Conservation (phyloP, 2,329 filamentous ascomycete genomes). For the Zymoseptoria brevis region DNA sequence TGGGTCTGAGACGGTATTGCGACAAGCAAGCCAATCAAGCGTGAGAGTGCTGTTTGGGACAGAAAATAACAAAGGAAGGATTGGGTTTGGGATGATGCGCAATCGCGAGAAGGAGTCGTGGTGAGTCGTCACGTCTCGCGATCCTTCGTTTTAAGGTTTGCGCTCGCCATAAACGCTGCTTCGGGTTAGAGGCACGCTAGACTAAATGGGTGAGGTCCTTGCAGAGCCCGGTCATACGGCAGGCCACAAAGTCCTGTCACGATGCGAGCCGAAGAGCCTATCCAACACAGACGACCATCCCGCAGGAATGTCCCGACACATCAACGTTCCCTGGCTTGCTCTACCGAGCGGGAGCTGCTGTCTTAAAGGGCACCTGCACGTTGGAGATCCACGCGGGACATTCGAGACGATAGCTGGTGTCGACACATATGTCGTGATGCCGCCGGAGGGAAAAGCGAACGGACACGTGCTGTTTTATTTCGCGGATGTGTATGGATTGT, state of each 20-base stretch:
- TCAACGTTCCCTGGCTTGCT: slow-evolving; percentile 1
- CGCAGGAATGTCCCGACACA: background rate
- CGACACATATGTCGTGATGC: slow-evolving; percentile 17
- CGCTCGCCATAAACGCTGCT: no score
- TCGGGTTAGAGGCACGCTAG: no score
- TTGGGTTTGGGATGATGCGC: background rate
- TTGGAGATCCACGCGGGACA: slow-evolving; percentile 12
- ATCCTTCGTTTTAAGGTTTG: no score
- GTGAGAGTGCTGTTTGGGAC: background rate
- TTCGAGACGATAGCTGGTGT: slow-evolving; percentile 15
- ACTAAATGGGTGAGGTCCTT: no score
- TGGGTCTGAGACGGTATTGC: no score
- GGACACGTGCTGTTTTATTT: slow-evolving; percentile 19
- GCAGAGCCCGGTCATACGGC: no score
- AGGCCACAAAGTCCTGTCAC: no score
- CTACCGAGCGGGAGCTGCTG: slow-evolving; percentile 17
- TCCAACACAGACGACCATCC: background rate
- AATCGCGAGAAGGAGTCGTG: background rate
- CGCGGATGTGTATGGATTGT: slow-evolving; percentile 19
- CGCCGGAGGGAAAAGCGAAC: slow-evolving; percentile 10
- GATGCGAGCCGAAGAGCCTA: background rate
- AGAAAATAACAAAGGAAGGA: background rate
- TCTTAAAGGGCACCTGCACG: slow-evolving; percentile 17
- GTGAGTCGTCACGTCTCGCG: background rate
- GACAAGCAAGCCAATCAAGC: background rate